Percentiles rank a stretch among this genome's conserved stretches.
phyloP scores from a whole-genome alignment of 163 green algal species.

The Prototheca wickerhamii region DNA sequence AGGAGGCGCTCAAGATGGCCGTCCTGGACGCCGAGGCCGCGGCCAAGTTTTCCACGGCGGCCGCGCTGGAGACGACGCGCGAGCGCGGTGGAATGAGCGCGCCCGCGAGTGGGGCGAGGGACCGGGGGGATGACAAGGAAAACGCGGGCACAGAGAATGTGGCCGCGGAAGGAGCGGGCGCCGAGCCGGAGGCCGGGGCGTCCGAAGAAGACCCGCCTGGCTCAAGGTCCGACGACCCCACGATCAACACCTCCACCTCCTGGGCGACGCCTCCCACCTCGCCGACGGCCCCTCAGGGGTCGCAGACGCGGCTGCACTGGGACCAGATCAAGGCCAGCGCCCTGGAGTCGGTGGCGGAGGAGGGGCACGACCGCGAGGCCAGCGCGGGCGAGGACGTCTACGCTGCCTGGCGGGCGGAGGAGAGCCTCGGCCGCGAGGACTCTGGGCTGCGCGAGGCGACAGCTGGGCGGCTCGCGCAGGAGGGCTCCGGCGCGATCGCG shows the following conservation, averaged over 20 bases:
- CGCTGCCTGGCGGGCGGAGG: neutral
- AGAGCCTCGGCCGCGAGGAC: neutral
- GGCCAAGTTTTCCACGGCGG: slow-evolving; percentile 31
- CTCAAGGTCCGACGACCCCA: neutral
- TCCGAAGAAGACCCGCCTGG: neutral
- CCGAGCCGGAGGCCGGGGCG: no score
- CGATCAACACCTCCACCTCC: neutral
- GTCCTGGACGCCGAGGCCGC: slow-evolving; percentile 60
- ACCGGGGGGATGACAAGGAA: neutral
- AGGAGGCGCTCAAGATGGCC: slow-evolving; percentile 53
- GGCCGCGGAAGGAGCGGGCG: no score
- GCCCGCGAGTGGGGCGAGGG: neutral
- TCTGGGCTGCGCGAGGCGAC: neutral
- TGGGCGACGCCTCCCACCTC: neutral
- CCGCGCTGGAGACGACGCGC: slow-evolving; percentile 2
- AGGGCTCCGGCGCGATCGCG: no score
- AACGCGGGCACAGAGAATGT: neutral
- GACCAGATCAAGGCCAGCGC: neutral
- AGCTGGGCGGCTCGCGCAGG: no score
- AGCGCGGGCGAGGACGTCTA: neutral
- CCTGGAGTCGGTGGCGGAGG: neutral
- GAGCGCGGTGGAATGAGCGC: neutral
- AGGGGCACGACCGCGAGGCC: neutral
- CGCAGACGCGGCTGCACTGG: neutral
- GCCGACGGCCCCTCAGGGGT: neutral